Base-by-base conservation (phyloP, 179 eudicot species). In the Carnegiea gigantea region DNA sequence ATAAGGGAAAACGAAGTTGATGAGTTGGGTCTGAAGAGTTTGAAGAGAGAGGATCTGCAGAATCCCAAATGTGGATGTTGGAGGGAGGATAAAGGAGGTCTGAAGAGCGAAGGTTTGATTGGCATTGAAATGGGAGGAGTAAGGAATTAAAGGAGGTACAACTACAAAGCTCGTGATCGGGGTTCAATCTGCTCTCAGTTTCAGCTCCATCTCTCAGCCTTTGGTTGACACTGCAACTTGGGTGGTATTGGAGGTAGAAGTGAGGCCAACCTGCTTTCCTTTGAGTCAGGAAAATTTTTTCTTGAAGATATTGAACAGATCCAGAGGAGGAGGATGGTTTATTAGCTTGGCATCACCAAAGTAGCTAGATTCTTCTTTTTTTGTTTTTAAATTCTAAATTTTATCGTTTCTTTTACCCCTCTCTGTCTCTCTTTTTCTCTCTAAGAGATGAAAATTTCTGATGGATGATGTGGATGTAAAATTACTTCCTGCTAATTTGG, bases 171-270 rank as follows among this genome's bases (percentile, higher is more conserved):
- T 90, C 90, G 94, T 91, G 62, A 90, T 92, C 65, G 87, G 92
- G 92, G 74, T 88, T 30, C 78, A 86, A 21, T 89, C 94, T 65
- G 94, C 93, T 57, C 83, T 85, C 81, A 83, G 85, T 84, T 85
- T 90, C 77, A 92, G 97, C 4, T 93, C 91, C 48, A 82, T 91
- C 73, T 88, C 94, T 6, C 91, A 93, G 79, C 90, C 91, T 46
- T 93, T 93, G 94, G 91, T 93, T 44, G 91, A 92, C 70, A 84
- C 87, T 26, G 7, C 76, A 51, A 9, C 44, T 6, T 40, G 44
- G 9, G 44, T 40, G 8, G 44, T 40, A 40, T 7, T 5, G 43
- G 43, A 4, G 43, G 6, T 40, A 40, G 43, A 40, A 40, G 3
- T 40, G 57, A 6, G 57, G 57, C 57, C 57, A 51, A 15, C n/a